phyloP scores from a whole-genome alignment of 805 yeast species.

The Saccharomyces eubayanus region DNA sequence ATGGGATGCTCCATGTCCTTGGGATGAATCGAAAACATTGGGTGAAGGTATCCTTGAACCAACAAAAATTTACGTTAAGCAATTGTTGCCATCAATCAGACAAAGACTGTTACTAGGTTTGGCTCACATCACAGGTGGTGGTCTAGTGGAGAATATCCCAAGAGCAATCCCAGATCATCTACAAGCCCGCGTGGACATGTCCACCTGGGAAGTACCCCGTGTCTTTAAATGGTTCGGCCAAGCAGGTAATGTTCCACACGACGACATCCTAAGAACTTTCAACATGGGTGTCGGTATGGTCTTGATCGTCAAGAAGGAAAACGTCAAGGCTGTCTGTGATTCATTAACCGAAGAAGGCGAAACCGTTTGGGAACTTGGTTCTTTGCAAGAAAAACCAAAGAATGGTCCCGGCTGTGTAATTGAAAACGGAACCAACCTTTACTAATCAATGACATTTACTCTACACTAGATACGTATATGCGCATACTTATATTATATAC shows the following conservation, averaged over 20 bases:
- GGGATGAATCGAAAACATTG: conserved; percentile 61
- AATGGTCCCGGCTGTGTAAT: conserved; percentile 59
- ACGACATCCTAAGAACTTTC: conserved; percentile 81
- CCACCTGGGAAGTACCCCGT: conserved; percentile 74
- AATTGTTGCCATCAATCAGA: conserved; percentile 64
- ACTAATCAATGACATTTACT: conserved; percentile 8
- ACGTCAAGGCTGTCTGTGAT: conserved; percentile 49
- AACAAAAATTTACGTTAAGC: conserved; percentile 90
- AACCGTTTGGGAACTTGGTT: conserved; percentile 63
- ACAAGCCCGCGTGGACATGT: conserved; percentile 73
- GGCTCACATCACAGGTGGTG: conserved; percentile 98
- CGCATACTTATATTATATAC: background rate
- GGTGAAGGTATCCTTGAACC: conserved; percentile 86
- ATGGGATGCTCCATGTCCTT: conserved; percentile 76
- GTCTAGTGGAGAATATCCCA: conserved; percentile 91
- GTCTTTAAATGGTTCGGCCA: conserved; percentile 92
- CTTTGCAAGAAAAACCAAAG: conserved; percentile 40
- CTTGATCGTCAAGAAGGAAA: conserved; percentile 62
- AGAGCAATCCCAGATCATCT: conserved; percentile 79
- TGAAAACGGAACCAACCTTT: conserved; percentile 30
- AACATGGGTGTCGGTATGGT: conserved; percentile 98
- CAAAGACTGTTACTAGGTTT: conserved; percentile 69
- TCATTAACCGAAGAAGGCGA: conserved; percentile 62
- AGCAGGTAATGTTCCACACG: conserved; percentile 81
- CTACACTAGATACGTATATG: background rate